Evolutionary conservation across 2,329 filamentous ascomycete genomes (phyloP).

Genomic region (Dothistroma pini): DNA sequence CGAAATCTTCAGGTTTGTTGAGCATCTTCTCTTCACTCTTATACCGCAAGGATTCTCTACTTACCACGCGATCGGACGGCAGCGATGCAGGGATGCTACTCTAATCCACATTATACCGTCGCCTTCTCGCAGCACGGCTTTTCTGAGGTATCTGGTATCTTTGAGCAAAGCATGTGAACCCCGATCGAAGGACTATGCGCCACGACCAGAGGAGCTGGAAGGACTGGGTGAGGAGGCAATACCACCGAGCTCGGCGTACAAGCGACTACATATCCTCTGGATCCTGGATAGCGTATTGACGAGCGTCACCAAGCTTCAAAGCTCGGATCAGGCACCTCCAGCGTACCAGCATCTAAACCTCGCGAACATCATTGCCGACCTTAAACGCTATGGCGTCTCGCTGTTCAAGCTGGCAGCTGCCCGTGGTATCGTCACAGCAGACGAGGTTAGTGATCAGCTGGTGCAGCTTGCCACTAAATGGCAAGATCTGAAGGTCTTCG

Average conservation of each 20-base stretch:
- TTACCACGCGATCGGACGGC: conserved; percentile 13
- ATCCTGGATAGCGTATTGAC: conserved; percentile 22
- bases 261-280: conserved; percentile 24
- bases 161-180: conserved; percentile 17
- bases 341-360: background rate
- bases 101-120: conserved; percentile 20
- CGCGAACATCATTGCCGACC: background rate
- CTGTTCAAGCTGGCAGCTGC: conserved; percentile 5
- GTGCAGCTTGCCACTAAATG: background rate
- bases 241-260: conserved; percentile 14
- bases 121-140: conserved; percentile 8
- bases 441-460: conserved; percentile 9
- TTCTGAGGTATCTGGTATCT: conserved; percentile 18
- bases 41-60: conserved; percentile 8
- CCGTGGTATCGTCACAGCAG: conserved; percentile 1
- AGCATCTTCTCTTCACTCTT: background rate
- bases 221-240: conserved; percentile 3
- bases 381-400: background rate
- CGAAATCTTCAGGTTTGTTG: conserved; percentile 26
- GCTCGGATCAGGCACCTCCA: background rate
- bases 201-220: conserved; percentile 12
- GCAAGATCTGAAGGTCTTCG: background rate
- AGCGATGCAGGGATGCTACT: conserved; percentile 24
- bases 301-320: conserved; percentile 1
- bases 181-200: background rate